Evolutionary conservation across 192 early-diverging fungal genomes (phyloP), one percentile per base, ranked within the genome.

Genomic region (Backusella circina): DNA sequence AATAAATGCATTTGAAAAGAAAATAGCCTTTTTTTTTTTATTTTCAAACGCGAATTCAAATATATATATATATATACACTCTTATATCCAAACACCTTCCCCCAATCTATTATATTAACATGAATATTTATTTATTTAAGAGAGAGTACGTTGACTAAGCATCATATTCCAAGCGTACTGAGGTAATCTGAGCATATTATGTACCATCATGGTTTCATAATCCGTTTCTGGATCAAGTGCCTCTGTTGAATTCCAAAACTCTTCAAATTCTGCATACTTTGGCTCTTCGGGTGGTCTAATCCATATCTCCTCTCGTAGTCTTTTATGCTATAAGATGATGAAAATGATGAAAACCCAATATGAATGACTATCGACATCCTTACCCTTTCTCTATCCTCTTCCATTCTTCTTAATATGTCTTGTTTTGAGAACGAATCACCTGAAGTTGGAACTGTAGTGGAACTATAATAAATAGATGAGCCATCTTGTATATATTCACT

Each of bases 341-440:
- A n/a, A 70, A 13, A 28, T 5, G 44, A 26, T 54, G 51, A 23
- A 54, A n/a, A 54, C 7, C n/a, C 6, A 23, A 10, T 54, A 26
- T 9, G 1, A n/a, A n/a, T n/a, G n/a, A n/a, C n/a, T n/a, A n/a
- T n/a, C n/a, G n/a, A n/a, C n/a, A n/a, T n/a, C n/a, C 79, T 69
- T 84, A 86, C 84, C 31, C 88, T 76, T 54, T 89, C 88, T 70
- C 88, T 67, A 73, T 89, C 88, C 37, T 89, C 85, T 69, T 89
- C 88, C 83, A 89, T 87, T 28, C 88, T 82, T 35, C 77, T 78
- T 70, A 87, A 74, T 61, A 89, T 89, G 65, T 89, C 88, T 13
- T 79, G 72, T 41, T 82, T 85, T 30, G 84, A 77, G 50, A 89
- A 84, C 0, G 51, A 65, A 6, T 73, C 51, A 33, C 32, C 37